Evolutionary conservation across 2,329 filamentous ascomycete genomes (phyloP), one percentile per base, ranked within the genome.

Genomic region (Stromatinia cepivora): DNA sequence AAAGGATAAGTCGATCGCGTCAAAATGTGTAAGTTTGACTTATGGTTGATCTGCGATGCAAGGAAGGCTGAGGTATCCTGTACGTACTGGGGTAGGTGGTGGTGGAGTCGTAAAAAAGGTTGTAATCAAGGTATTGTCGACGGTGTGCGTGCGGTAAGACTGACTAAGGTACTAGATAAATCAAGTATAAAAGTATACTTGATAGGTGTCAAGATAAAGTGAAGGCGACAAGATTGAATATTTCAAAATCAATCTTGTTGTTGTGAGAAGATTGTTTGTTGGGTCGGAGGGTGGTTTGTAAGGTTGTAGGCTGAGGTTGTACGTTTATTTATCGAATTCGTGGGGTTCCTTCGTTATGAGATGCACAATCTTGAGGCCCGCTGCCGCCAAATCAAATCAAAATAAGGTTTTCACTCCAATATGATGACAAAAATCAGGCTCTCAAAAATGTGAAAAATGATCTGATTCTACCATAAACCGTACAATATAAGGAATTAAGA

Each of bases 1-100:
- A 45, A 57, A 66, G 50, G 45, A 70, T 68, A 71, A 66, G 69
- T 76, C 66, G 72, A 73, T 69, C 72, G 73, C 72, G 74, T 75
- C 67, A 72, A 73, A 69, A 70, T 67, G 69, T 58, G 58, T 67
- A 64, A 66, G 70, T 67, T 70, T 65, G 42, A 61, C 56, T 56
- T 72, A 31, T 48, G 25, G 67, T 57, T 31, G 63, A 68, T 54
- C 52, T 59, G 68, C 59, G 70, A 70, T 69, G 72, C 68, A 72
- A 59, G 67, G 73, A 69, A 74, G 73, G 73, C 75, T 74, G 75
- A 74, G 71, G 69, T 66, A 71, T 66, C 46, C 66, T 69, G 65
- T 63, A 70, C 57, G 66, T 69, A 68, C 75, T 73, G 74, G 75
- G 75, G 71, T 74, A 64, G 69, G 59, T 36, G 66, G 46, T 34